phyloP scores from a whole-genome alignment of 192 early-diverging fungal genomes.

The Gaertneriomyces sp. region DNA sequence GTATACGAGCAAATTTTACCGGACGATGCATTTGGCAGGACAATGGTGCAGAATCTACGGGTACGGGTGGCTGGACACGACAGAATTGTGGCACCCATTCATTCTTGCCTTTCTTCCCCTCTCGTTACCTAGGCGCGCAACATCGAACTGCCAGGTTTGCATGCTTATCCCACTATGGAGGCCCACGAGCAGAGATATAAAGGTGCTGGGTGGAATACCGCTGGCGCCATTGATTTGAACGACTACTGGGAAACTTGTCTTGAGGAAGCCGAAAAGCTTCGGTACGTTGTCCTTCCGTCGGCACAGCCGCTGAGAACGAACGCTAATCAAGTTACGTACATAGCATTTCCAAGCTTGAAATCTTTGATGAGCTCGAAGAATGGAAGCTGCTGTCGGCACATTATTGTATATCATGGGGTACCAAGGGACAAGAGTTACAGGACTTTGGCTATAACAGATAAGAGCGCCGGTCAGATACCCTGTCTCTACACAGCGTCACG shows the following conservation, averaged over 20 bases:
- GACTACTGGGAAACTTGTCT: conserved; percentile 45
- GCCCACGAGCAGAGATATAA: conserved; percentile 67
- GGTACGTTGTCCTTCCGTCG: conserved; percentile 4
- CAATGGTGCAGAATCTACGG: conserved; percentile 86
- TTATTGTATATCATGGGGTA: conserved; percentile 73
- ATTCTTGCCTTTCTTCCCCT: conserved; percentile 7
- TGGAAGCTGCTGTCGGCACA: conserved; percentile 77
- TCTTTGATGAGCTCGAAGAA: conserved; percentile 91
- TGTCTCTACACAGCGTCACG: no score
- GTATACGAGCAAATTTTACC: conserved; percentile 93
- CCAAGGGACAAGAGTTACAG: neutral
- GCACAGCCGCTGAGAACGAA: neutral
- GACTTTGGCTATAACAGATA: no score
- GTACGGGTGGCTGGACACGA: conserved; percentile 20
- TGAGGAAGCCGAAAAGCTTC: conserved; percentile 38
- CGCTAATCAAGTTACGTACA: neutral
- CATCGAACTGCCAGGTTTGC: conserved; percentile 76
- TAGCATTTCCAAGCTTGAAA: conserved; percentile 71
- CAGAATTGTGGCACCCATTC: conserved; percentile 8
- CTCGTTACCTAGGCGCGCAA: conserved; percentile 40
- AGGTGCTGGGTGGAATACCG: conserved; percentile 51
- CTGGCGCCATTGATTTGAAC: conserved; percentile 45
- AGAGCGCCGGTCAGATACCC: no score
- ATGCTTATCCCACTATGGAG: conserved; percentile 69
- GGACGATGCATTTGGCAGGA: conserved; percentile 82